phyloP scores from a whole-genome alignment of 371 early-diverging fungal species.

The Saksenaea vasiformis region DNA sequence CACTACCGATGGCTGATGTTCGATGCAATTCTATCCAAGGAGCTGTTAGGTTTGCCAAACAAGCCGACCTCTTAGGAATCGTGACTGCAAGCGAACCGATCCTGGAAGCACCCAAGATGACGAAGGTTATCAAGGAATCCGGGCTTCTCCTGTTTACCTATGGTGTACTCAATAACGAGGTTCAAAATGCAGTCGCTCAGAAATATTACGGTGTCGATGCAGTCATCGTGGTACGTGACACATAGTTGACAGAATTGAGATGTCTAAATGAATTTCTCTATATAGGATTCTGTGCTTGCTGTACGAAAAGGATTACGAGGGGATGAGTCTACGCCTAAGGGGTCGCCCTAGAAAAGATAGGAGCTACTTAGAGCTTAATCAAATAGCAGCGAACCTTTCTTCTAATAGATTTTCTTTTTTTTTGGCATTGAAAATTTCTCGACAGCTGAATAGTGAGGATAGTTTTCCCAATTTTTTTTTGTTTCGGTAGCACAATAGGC shows the following conservation, averaged over 20 bases:
- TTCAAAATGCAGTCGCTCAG: slow-evolving; percentile 73
- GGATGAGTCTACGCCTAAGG: slow-evolving; percentile 10
- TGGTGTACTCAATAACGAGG: slow-evolving; percentile 82
- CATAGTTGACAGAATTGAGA: slow-evolving; percentile 4
- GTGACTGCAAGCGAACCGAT: slow-evolving; percentile 82
- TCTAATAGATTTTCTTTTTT: not conserved
- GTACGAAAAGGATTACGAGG: slow-evolving; percentile 61
- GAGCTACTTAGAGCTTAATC: not conserved
- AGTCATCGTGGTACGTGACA: slow-evolving; percentile 66
- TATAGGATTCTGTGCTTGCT: slow-evolving; percentile 62
- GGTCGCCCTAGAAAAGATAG: not conserved
- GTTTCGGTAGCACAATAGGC: too few species aligned
- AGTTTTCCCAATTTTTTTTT: not conserved
- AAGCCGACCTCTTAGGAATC: slow-evolving; percentile 78
- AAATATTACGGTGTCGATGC: slow-evolving; percentile 79
- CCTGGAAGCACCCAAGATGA: slow-evolving; percentile 77
- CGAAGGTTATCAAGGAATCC: slow-evolving; percentile 69
- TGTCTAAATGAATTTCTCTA: not conserved
- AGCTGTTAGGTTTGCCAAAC: slow-evolving; percentile 84
- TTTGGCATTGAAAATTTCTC: not conserved
- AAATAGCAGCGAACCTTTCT: not conserved
- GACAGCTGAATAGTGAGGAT: too few species aligned
- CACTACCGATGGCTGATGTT: slow-evolving; percentile 71
- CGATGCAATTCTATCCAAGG: slow-evolving; percentile 84
- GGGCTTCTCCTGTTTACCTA: slow-evolving; percentile 86